These are phyloP conservation scores for Penicillium verhagenii DNA, from an alignment of 495 filamentous ascomycete species.

Conservation along the genomic window DNA sequence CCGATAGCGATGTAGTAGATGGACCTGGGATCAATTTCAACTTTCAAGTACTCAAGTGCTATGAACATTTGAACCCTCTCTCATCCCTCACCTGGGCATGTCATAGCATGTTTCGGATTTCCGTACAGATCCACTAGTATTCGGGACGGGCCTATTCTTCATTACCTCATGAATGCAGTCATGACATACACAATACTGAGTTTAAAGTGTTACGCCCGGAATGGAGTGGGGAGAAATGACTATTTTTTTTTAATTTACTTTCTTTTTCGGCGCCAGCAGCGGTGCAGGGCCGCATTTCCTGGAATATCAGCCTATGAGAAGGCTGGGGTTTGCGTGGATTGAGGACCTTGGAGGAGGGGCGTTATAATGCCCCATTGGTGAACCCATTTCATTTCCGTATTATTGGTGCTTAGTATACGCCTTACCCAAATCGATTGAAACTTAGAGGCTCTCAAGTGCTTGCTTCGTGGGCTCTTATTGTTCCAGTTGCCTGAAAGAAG, in stretches of 20 bases:
- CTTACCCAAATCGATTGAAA: neutral
- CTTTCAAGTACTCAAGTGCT: too few relatives aligned
- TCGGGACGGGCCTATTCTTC: constrained; percentile 20
- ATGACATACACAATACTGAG: too few relatives aligned
- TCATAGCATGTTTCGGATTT: constrained; percentile 11
- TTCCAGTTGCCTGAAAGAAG: neutral
- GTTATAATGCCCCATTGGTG: constrained; percentile 20
- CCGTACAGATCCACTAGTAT: constrained; percentile 10
- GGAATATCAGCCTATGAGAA: constrained; percentile 22
- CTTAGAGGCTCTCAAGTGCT: neutral
- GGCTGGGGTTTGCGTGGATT: constrained; percentile 15
- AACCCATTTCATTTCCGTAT: neutral
- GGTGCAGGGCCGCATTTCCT: constrained; percentile 12
- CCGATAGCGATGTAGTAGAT: too few relatives aligned
- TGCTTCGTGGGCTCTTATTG: constrained; percentile 4
- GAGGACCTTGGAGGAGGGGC: constrained; percentile 32
- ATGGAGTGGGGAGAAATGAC: neutral
- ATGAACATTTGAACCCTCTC: too few relatives aligned
- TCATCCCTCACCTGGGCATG: constrained; percentile 3
- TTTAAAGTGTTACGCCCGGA: neutral
- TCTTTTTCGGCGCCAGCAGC: constrained; percentile 29
- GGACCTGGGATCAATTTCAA: too few relatives aligned
- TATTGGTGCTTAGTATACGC: constrained; percentile 10
- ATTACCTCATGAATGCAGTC: constrained; percentile 22
- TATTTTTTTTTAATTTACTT: too few relatives aligned